Percentiles rank a stretch among this genome's conserved stretches.
Evolutionary conservation across 2,329 filamentous ascomycete species (phyloP).

Genomic region (Botrytis fabae): DNA sequence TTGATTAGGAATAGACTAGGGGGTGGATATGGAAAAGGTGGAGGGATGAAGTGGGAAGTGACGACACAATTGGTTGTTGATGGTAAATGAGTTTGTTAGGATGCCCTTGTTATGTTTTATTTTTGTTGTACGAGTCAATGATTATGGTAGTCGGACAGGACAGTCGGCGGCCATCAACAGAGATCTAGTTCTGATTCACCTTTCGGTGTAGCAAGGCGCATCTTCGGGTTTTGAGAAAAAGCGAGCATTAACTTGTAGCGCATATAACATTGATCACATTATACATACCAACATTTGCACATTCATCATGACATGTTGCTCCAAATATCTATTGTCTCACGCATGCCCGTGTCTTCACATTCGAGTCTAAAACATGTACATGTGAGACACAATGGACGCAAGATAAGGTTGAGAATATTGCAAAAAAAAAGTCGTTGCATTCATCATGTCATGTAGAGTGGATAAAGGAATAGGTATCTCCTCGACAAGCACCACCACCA

Average conservation of each 20-base stretch:
- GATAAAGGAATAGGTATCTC: slow-evolving; percentile 3
- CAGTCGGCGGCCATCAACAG: neutral
- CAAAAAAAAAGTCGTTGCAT: slow-evolving; percentile 16
- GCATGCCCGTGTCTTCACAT: neutral
- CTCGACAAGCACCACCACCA: neutral
- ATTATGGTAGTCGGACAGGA: neutral
- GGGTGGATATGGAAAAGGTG: slow-evolving; percentile 80
- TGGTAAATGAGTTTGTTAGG: slow-evolving; percentile 25
- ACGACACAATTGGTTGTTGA: slow-evolving; percentile 68
- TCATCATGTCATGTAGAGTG: slow-evolving; percentile 15
- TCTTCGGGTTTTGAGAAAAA: neutral
- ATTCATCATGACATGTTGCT: neutral
- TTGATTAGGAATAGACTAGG: slow-evolving; percentile 84
- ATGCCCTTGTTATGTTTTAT: neutral
- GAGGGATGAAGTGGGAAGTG: slow-evolving; percentile 87
- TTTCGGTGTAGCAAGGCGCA: neutral
- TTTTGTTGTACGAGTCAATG: neutral
- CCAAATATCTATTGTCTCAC: neutral
- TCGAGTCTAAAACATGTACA: neutral
- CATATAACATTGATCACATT: neutral
- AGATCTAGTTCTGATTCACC: neutral
- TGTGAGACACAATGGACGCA: no score
- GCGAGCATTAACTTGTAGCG: no score
- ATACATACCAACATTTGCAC: neutral
- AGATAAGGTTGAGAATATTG: neutral